These are phyloP conservation scores for Phytophthora boehmeriae DNA, from an alignment of 352 stramenopile genomes.

Conservation along the genomic window DNA sequence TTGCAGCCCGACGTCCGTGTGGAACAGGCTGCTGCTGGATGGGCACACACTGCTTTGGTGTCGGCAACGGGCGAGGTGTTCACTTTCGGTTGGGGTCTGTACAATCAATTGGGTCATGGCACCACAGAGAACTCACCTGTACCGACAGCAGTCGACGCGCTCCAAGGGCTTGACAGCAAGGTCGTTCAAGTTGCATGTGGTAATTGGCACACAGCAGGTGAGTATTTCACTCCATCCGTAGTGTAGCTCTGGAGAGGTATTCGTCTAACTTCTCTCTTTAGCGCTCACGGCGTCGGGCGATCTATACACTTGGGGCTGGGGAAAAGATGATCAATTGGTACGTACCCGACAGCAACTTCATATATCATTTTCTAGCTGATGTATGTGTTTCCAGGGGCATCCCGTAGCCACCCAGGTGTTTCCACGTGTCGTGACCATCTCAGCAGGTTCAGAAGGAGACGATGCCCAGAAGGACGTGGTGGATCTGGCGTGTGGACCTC, in stretches of 20 bases:
- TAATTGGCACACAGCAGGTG: slow-evolving; percentile 77
- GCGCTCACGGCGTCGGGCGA: slow-evolving; percentile 61
- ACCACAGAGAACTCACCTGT: slow-evolving; percentile 36
- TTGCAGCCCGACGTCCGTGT: slow-evolving; percentile 11
- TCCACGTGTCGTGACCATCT: slow-evolving; percentile 52
- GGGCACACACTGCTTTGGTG: slow-evolving; percentile 59
- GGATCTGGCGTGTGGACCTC: slow-evolving; percentile 51
- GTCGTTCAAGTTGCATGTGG: slow-evolving; percentile 65
- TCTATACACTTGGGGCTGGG: slow-evolving; percentile 84
- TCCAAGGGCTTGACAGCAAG: slow-evolving; percentile 56
- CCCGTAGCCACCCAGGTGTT: slow-evolving; percentile 36
- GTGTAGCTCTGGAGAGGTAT: not conserved
- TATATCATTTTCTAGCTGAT: not conserved
- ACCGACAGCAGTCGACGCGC: slow-evolving; percentile 42
- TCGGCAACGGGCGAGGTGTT: slow-evolving; percentile 40
- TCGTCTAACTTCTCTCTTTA: slow-evolving; percentile 26
- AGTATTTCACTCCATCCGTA: not conserved
- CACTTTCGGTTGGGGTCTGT: slow-evolving; percentile 82
- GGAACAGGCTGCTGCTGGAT: slow-evolving; percentile 47
- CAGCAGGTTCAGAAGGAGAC: slow-evolving; percentile 24
- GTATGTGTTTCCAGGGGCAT: slow-evolving; percentile 16
- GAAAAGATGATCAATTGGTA: slow-evolving; percentile 74
- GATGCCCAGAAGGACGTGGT: slow-evolving; percentile 34
- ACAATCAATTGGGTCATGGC: slow-evolving; percentile 79
- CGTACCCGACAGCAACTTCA: slow-evolving; percentile 6